phyloP scores from a whole-genome alignment of 1,139 yeast species.

The Blastobotrys illinoisensis region DNA sequence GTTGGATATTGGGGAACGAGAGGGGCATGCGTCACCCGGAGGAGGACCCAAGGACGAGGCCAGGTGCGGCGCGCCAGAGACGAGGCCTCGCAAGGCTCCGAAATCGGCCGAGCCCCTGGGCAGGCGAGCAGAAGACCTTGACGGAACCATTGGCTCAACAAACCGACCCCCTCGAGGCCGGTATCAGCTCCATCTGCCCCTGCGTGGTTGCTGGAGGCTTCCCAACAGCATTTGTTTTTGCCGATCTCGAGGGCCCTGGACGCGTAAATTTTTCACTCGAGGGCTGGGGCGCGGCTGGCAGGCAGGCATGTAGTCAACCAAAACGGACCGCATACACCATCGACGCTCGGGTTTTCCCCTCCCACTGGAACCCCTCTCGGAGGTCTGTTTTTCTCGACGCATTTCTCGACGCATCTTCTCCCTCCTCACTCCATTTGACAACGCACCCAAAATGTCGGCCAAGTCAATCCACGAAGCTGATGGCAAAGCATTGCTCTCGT shows the following conservation, averaged over 20 bases:
- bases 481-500: conserved; percentile 42
- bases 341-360: not conserved
- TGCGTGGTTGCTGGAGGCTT: too few relatives aligned
- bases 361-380: not conserved
- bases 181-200: not conserved
- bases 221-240: not conserved
- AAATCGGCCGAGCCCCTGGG: not conserved
- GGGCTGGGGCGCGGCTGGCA: not conserved
- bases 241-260: not conserved
- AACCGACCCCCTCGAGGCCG: too few relatives aligned
- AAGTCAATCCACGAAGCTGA: conserved; percentile 44
- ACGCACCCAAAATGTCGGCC: conserved; percentile 41
- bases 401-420: not conserved
- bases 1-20: not conserved
- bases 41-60: too few relatives aligned
- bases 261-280: not conserved
- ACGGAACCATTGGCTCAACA: too few relatives aligned
- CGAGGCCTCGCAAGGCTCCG: too few relatives aligned
- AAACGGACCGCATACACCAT: not conserved
- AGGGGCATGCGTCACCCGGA: not conserved
- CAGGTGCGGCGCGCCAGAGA: too few relatives aligned
- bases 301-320: not conserved
- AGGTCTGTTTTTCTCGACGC: too few relatives aligned
- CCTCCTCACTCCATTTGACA: not conserved
- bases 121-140: not conserved